Conservation (phyloP, 352 stramenopile genomes). For the Pythium rhizo-oryzae region DNA sequence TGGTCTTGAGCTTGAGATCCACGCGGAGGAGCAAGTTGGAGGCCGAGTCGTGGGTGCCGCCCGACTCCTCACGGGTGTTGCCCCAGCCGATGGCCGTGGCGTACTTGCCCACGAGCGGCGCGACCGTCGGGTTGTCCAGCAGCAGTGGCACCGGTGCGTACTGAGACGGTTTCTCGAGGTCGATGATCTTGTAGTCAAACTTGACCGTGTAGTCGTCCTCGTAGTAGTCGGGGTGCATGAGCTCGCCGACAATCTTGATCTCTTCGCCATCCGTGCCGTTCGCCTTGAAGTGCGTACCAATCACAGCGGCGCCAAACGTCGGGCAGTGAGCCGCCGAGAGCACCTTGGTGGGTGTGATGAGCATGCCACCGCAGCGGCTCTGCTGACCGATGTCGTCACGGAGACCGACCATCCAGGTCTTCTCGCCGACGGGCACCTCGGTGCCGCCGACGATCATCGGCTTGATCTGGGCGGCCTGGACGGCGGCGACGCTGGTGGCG, state of each 20-base stretch:
- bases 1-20: background rate
- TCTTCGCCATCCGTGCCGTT: conserved; percentile 27
- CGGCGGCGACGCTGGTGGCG: background rate
- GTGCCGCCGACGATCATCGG: conserved; percentile 21
- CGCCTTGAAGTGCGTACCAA: conserved; percentile 29
- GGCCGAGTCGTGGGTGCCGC: conserved; percentile 13
- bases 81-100: conserved; percentile 21
- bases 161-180: conserved; percentile 14
- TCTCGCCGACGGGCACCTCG: conserved; percentile 23
- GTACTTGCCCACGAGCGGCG: conserved; percentile 13
- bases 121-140: conserved; percentile 4
- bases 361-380: conserved; percentile 28
- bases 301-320: conserved; percentile 9
- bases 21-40: conserved; percentile 10
- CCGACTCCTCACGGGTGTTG: conserved; percentile 13
- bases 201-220: background rate
- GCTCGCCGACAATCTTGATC: conserved; percentile 20
- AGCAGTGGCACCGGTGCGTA: conserved; percentile 10
- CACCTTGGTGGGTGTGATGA: conserved; percentile 32
- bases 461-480: conserved; percentile 1
- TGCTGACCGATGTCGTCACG: background rate
- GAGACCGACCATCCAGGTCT: conserved; percentile 26
- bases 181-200: conserved; percentile 29
- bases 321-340: conserved; percentile 31
- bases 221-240: conserved; percentile 20